Percentiles rank a stretch among this genome's conserved stretches.
These are phyloP conservation scores for Phytophthora melonis DNA, from an alignment of 352 stramenopile species.

Conservation along the genomic window DNA sequence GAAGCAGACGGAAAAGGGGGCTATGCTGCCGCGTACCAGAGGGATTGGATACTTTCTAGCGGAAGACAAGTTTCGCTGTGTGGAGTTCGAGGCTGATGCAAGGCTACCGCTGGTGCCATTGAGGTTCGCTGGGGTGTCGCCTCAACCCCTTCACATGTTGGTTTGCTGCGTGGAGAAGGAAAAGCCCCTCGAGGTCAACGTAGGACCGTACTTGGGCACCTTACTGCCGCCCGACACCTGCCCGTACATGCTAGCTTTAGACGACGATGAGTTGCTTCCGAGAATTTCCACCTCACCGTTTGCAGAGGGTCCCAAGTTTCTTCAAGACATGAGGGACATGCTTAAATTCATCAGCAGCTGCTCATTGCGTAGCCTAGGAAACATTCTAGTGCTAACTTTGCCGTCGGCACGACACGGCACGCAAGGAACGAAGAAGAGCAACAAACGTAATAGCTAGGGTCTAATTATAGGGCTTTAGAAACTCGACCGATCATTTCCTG, in stretches of 20 bases:
- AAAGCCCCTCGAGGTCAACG: constrained; percentile 10
- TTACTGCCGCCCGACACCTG: constrained; percentile 29
- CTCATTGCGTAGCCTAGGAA: constrained; percentile 22
- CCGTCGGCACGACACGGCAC: constrained; percentile 1
- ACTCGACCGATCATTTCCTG: neutral
- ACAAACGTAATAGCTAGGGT: neutral
- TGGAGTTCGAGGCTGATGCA: constrained; percentile 36
- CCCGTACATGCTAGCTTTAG: constrained; percentile 27
- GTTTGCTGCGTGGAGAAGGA: constrained; percentile 35
- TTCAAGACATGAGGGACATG: constrained; percentile 44
- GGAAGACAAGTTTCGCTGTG: constrained; percentile 22
- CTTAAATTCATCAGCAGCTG: constrained; percentile 32
- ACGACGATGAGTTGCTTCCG: constrained; percentile 29
- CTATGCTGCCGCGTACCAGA: constrained; percentile 24
- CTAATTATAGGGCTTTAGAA: constrained; percentile 21
- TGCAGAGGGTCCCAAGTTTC: constrained; percentile 42
- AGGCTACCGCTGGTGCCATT: constrained; percentile 26
- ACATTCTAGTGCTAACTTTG: constrained; percentile 26
- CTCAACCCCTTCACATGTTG: constrained; percentile 30
- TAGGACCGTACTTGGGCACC: constrained; percentile 31
- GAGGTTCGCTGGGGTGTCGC: constrained; percentile 33
- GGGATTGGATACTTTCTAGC: constrained; percentile 39
- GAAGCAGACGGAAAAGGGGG: constrained; percentile 9
- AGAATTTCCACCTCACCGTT: constrained; percentile 40
- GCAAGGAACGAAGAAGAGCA: neutral